Conservation (phyloP, 106 monocot genomes). For the Phalaenopsis equestris region DNA sequence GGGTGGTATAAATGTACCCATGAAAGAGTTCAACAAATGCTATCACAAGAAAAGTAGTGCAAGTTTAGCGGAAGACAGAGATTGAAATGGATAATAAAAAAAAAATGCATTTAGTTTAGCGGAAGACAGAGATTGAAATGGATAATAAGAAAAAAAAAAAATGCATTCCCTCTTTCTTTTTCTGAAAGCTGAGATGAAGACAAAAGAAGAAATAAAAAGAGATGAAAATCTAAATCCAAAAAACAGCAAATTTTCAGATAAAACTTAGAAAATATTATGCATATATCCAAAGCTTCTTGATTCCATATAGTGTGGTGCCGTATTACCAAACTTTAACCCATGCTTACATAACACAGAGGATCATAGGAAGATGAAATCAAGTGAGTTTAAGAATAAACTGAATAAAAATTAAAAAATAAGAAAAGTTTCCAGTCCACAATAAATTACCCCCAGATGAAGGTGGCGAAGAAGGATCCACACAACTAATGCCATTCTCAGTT, state of each 20-base stretch:
- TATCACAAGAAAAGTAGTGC: not conserved
- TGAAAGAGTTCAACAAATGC: not conserved
- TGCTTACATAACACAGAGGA: too few species aligned
- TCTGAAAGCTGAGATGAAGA: not conserved
- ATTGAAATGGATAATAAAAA: not conserved
- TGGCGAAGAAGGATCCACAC: not conserved
- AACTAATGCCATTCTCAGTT: not conserved
- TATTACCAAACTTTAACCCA: too few species aligned
- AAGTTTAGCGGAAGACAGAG: not conserved
- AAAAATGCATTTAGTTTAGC: not conserved
- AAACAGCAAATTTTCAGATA: not conserved
- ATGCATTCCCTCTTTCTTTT: not conserved
- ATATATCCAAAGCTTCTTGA: not conserved
- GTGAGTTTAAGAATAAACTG: too few species aligned
- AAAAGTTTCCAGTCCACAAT: not conserved
- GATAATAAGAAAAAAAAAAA: not conserved
- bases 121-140: not conserved
- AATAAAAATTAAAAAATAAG: not conserved
- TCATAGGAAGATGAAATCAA: too few species aligned
- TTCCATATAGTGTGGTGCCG: not conserved
- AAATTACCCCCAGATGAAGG: not conserved
- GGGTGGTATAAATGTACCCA: not conserved
- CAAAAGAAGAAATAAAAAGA: not conserved
- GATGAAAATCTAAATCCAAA: not conserved
- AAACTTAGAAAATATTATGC: not conserved